phyloP scores from a whole-genome alignment of 2,329 filamentous ascomycete species.

The Aspergillus udagawae region DNA sequence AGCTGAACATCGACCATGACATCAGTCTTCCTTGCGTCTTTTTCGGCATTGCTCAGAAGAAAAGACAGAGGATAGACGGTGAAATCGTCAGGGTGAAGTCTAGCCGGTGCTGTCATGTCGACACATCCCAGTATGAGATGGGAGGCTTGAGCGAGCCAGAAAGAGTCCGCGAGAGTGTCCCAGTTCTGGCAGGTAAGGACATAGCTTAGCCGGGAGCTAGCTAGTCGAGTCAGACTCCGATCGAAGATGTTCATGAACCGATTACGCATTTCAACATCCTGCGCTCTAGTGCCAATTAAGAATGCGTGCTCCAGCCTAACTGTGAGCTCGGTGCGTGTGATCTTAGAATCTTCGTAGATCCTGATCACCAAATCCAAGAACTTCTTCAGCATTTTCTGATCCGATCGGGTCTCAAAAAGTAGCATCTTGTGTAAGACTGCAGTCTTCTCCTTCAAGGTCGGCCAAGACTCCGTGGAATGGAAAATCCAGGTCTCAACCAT shows the following conservation, averaged over 20 bases:
- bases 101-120: slow-evolving; percentile 74
- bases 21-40: slow-evolving; percentile 60
- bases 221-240: slow-evolving; percentile 86
- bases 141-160: slow-evolving; percentile 93
- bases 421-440: slow-evolving; percentile 99
- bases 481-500: slow-evolving; percentile 98
- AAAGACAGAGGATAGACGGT: slow-evolving; percentile 69
- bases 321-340: slow-evolving; percentile 89
- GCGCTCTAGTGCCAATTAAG: slow-evolving; percentile 86
- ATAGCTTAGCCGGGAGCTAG: slow-evolving; percentile 82
- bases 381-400: slow-evolving; percentile 80
- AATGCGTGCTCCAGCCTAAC: slow-evolving; percentile 98
- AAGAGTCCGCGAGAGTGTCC: slow-evolving; percentile 91
- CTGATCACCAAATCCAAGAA: slow-evolving; percentile 95
- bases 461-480: slow-evolving; percentile 88
- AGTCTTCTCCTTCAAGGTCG: slow-evolving; percentile 97
- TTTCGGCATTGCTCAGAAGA: slow-evolving; percentile 68
- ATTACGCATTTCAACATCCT: slow-evolving; percentile 94
- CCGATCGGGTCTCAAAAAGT: slow-evolving; percentile 80
- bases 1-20: slow-evolving; percentile 78
- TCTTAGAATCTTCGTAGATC: slow-evolving; percentile 97
- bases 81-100: slow-evolving; percentile 81
- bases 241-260: slow-evolving; percentile 97
- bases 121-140: slow-evolving; percentile 88
- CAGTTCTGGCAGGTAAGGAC: slow-evolving; percentile 91